Conservation (phyloP, 1,139 yeast species). For the Zygotorulaspora mrakii region DNA sequence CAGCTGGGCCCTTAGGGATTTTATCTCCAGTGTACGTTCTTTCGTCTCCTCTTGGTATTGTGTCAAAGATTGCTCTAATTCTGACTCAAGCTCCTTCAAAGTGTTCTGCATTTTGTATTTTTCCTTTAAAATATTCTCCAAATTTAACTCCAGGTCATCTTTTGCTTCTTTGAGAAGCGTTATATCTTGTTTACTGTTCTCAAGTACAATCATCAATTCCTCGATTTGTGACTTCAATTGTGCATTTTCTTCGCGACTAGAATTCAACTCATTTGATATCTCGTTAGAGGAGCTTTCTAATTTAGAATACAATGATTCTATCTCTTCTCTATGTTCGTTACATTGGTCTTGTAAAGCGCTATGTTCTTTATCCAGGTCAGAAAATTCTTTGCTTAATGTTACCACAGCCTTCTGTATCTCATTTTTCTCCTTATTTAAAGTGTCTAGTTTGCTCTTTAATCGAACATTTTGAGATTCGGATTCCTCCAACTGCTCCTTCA, state of each 20-base stretch:
- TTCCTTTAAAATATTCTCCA: conserved; percentile 22
- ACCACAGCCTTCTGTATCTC: conserved; percentile 37
- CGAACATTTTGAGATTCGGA: conserved; percentile 39
- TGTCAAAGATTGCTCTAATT: conserved; percentile 19
- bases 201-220: conserved; percentile 29
- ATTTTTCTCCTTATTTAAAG: conserved; percentile 32
- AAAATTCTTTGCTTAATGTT: conserved; percentile 50
- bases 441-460: conserved; percentile 35
- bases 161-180: conserved; percentile 29
- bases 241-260: conserved; percentile 17
- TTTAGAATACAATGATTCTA: conserved; percentile 26
- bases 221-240: conserved; percentile 32
- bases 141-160: conserved; percentile 22
- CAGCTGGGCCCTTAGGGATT: conserved; percentile 25
- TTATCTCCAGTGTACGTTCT: conserved; percentile 21
- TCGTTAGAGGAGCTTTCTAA: conserved; percentile 24
- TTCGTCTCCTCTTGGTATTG: conserved; percentile 16
- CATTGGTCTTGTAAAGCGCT: conserved; percentile 54
- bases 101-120: conserved; percentile 26
- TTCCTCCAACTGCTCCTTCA: conserved; percentile 44
- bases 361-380: conserved; percentile 60
- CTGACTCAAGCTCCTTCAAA: conserved; percentile 27
- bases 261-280: conserved; percentile 25
- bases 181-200: conserved; percentile 30
- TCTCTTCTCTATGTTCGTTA: conserved; percentile 18